Evolutionary conservation across 148 eudicot genomes (phyloP), one percentile per base, ranked within the genome.

Genomic region (Drosera capensis): DNA sequence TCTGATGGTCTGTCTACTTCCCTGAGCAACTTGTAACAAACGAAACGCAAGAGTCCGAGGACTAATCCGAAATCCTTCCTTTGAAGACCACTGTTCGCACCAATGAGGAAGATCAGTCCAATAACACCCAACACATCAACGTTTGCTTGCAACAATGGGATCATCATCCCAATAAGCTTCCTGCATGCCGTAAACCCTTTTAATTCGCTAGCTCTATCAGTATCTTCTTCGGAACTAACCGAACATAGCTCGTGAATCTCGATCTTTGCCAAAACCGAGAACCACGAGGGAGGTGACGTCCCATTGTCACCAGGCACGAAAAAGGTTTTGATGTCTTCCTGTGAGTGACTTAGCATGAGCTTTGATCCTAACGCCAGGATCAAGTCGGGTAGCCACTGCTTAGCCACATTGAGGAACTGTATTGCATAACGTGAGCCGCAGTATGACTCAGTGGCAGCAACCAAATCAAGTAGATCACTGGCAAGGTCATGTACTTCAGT

Each of bases 351-450:
- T 25, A 57, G 47, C 45, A 90, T 43, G 58, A 58, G 50, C 40
- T 35, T 45, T 17, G 85, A 84, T 46, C 77, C 82, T 55, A 90
- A 53, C 39, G 78, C 93, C 30, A 90, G 65, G 45, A 81, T 64
- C 52, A 84, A 60, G 56, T 90, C 99, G 20, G 99, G 99, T 23
- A 80, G 46, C 95, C 99, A 90, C 34, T 68, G 76, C 53, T 74
- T 79, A 26, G 74, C 61, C 56, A 64, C 64, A 47, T 70, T 40
- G 37, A 68, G 41, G 22, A 85, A 22, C 19, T 76, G 80, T 35
- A 74, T 37, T 51, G 95, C 95, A 70, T 69, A 70, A 49, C 56
- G 34, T 21, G 80, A 73, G 29, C 99, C 93, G 50, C 73, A 45
- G 58, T 64, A 64, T 42, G 65, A 58, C 65, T 90, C 99, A 28